Evolutionary conservation across 768 basidiomycete genomes (phyloP).

Genomic region (Ramaria sp.): DNA sequence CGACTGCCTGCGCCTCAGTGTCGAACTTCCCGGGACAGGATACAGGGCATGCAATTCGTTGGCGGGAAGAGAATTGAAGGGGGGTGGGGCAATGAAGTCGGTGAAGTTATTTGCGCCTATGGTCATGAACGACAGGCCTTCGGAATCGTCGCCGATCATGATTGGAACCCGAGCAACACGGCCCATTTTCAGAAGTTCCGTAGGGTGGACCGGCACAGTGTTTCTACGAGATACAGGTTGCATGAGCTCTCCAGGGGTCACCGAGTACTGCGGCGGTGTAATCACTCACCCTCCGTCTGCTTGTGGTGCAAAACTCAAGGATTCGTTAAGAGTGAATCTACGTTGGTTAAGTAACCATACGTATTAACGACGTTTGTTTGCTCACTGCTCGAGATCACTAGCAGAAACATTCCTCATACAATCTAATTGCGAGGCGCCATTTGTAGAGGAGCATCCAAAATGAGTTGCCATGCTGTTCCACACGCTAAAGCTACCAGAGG

Average conservation of each 20-base stretch:
- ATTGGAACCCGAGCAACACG: constrained; percentile 1
- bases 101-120: constrained; percentile 6
- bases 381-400: constrained; percentile 1
- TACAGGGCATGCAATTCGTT: constrained; percentile 3
- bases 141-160: constrained; percentile 6
- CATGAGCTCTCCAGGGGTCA: not conserved
- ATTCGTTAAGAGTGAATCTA: constrained; percentile 2
- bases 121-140: constrained; percentile 5
- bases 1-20: constrained; percentile 3
- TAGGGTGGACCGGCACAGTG: constrained; percentile 5
- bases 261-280: not conserved
- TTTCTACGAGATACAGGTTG: not conserved
- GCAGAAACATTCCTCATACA: constrained; percentile 4
- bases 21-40: constrained; percentile 1
- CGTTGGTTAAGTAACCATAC: not conserved
- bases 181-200: not conserved
- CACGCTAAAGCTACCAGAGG: not conserved
- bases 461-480: constrained; percentile 1
- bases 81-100: constrained; percentile 3
- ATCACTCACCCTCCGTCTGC: constrained; percentile 3
- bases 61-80: not conserved
- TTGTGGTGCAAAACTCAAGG: constrained; percentile 3
- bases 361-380: not conserved
- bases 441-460: not conserved
- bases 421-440: not conserved